These are phyloP conservation scores for Tilletia walkeri DNA, from an alignment of 1,284 basidiomycete species.

Conservation along the genomic window DNA sequence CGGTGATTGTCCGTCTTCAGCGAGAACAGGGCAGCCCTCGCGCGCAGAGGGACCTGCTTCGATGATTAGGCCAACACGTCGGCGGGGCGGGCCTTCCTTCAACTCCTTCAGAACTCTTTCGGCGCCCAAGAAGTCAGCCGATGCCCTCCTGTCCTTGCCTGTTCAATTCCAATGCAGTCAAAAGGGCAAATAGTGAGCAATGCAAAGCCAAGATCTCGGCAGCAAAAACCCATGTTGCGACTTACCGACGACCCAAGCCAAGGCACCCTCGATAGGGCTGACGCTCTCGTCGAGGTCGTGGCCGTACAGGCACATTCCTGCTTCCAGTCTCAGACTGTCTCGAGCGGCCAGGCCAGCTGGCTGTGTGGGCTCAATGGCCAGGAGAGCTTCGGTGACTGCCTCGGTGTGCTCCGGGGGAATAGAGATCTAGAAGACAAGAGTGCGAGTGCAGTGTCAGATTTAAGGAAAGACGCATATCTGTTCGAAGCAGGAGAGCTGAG, in stretches of 20 bases:
- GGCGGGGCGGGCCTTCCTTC: slow-evolving; percentile 69
- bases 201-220: background rate
- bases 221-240: background rate
- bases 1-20: slow-evolving; percentile 61
- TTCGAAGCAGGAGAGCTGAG: slow-evolving; percentile 13
- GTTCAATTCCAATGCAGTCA: background rate
- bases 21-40: slow-evolving; percentile 77
- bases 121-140: slow-evolving; percentile 75
- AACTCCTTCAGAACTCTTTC: slow-evolving; percentile 75
- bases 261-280: slow-evolving; percentile 77
- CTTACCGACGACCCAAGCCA: slow-evolving; percentile 87
- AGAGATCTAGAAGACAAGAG: slow-evolving; percentile 63
- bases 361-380: slow-evolving; percentile 66
- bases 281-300: slow-evolving; percentile 85
- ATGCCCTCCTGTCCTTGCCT: slow-evolving; percentile 77
- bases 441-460: slow-evolving; percentile 11
- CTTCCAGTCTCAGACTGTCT: slow-evolving; percentile 88
- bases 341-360: slow-evolving; percentile 88
- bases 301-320: slow-evolving; percentile 97
- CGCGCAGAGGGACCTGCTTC: slow-evolving; percentile 75
- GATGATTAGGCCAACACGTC: slow-evolving; percentile 80
- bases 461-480: background rate
- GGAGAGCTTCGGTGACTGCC: slow-evolving; percentile 70
- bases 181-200: background rate
- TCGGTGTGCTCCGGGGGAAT: slow-evolving; percentile 76